These are phyloP conservation scores for Amphicarpaea edgeworthii DNA, from an alignment of 306 rosid genomes.

Conservation along the genomic window DNA sequence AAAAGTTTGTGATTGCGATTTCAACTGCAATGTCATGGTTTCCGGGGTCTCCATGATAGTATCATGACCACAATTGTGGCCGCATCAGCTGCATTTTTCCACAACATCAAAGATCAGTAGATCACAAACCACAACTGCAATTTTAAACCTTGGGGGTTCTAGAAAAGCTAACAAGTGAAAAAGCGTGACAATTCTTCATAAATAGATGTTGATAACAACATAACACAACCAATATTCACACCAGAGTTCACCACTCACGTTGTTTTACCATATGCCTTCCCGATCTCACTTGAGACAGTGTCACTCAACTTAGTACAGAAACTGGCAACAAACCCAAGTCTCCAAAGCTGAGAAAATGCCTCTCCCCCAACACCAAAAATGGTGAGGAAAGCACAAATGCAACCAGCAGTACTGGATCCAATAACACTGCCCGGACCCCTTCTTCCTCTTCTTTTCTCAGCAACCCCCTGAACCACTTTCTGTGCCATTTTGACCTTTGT, in stretches of 20 bases:
- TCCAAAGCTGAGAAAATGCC: conserved; percentile 74
- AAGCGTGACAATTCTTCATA: background rate
- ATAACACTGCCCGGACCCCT: conserved; percentile 96
- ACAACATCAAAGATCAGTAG: background rate
- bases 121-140: background rate
- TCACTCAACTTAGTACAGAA: conserved; percentile 97
- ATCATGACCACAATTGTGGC: background rate
- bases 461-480: conserved; percentile 93
- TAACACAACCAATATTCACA: conserved; percentile 21
- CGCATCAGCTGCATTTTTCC: background rate
- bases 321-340: conserved; percentile 93
- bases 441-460: conserved; percentile 95
- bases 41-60: background rate
- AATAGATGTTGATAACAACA: conserved; percentile 12
- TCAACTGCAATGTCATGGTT: background rate
- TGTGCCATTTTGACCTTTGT: conserved; percentile 93
- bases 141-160: background rate
- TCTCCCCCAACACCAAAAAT: conserved; percentile 77
- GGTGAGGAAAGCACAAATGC: conserved; percentile 78
- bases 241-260: conserved; percentile 65
- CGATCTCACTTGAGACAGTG: conserved; percentile 97
- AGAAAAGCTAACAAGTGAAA: background rate
- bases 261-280: conserved; percentile 93
- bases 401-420: conserved; percentile 99
- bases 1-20: background rate